Conservation (phyloP, 306 rosid genomes). For the Dryas alaskensis region DNA sequence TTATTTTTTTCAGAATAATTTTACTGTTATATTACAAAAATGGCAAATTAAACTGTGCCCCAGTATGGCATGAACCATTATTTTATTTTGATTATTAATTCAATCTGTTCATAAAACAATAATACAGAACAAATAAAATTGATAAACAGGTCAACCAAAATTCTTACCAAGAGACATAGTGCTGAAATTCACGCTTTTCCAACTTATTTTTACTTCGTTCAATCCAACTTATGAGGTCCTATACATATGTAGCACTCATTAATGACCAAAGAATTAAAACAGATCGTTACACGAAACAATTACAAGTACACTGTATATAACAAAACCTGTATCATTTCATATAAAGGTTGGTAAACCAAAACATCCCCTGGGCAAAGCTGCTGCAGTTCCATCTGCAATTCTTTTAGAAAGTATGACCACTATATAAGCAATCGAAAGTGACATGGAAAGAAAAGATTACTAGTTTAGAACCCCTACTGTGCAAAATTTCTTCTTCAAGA, state of each 20-base stretch:
- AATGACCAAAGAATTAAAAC: slow-evolving; percentile 18
- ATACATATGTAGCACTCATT: slow-evolving; percentile 23
- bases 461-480: slow-evolving; percentile 60
- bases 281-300: slow-evolving; percentile 19
- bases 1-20: too few species aligned
- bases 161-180: slow-evolving; percentile 73
- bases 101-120: background rate
- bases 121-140: slow-evolving; percentile 12
- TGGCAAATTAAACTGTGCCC: background rate
- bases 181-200: slow-evolving; percentile 85
- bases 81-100: background rate
- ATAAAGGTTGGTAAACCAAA: slow-evolving; percentile 69
- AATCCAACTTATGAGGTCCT: slow-evolving; percentile 94
- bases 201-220: slow-evolving; percentile 54
- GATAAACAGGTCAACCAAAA: slow-evolving; percentile 5
- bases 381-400: slow-evolving; percentile 71
- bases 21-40: background rate
- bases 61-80: background rate
- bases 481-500: slow-evolving; percentile 70
- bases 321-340: slow-evolving; percentile 83
- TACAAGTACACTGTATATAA: slow-evolving; percentile 15
- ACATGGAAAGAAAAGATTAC: slow-evolving; percentile 19
- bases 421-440: slow-evolving; percentile 28
- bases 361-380: slow-evolving; percentile 54
- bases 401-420: slow-evolving; percentile 45